Conservation (phyloP, 2,329 filamentous ascomycete genomes). For the Lojkania enalia region DNA sequence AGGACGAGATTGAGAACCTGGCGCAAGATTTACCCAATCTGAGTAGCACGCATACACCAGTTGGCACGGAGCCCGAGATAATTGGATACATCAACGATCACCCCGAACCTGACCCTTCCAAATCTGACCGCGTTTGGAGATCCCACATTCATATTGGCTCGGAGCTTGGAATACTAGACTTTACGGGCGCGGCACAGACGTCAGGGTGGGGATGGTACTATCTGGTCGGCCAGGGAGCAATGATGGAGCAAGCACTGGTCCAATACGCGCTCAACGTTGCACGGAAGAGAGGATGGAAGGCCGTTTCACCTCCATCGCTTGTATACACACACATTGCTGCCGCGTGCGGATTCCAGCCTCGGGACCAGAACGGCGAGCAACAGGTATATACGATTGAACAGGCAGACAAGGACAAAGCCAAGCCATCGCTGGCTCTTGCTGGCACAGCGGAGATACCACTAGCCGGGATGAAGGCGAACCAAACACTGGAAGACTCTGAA, state of each 20-base stretch:
- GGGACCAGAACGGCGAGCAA: slow-evolving; percentile 87
- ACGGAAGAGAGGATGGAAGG: slow-evolving; percentile 73
- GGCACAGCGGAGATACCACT: slow-evolving; percentile 95
- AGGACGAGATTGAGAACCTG: slow-evolving; percentile 70
- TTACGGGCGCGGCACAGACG: slow-evolving; percentile 75
- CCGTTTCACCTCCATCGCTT: slow-evolving; percentile 82
- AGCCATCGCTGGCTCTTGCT: slow-evolving; percentile 73
- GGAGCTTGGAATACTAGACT: slow-evolving; percentile 88
- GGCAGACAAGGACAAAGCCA: slow-evolving; percentile 60
- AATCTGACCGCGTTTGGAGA: slow-evolving; percentile 58
- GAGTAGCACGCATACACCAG: slow-evolving; percentile 75
- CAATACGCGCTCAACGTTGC: slow-evolving; percentile 81
- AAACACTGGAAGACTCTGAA: slow-evolving; percentile 64
- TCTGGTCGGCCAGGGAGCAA: slow-evolving; percentile 84
- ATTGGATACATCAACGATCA: slow-evolving; percentile 80
- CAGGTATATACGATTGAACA: slow-evolving; percentile 85
- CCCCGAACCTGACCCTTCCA: slow-evolving; percentile 46
- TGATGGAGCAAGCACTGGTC: slow-evolving; percentile 91
- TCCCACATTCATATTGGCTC: slow-evolving; percentile 87
- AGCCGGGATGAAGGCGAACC: slow-evolving; percentile 83
- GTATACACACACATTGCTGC: slow-evolving; percentile 90
- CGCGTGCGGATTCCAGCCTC: slow-evolving; percentile 91
- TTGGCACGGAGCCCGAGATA: slow-evolving; percentile 65
- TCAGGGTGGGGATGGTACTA: slow-evolving; percentile 99
- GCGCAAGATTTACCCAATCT: slow-evolving; percentile 84